Percentiles rank a stretch among this genome's conserved stretches.
phyloP scores from a whole-genome alignment of 2,329 filamentous ascomycete species.

The Penicillium glabrum region DNA sequence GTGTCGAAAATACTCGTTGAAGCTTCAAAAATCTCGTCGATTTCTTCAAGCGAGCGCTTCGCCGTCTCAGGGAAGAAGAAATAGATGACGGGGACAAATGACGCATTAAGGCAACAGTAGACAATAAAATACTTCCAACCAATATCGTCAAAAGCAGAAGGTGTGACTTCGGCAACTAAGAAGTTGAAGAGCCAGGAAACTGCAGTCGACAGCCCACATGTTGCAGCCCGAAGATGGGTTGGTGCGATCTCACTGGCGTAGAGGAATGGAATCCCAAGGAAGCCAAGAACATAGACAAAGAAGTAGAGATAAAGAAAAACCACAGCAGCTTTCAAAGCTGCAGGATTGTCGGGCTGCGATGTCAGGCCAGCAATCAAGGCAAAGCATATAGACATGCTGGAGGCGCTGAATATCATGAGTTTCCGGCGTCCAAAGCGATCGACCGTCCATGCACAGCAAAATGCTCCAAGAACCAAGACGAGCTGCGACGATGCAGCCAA shows the following conservation, averaged over 20 bases:
- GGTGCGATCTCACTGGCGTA: conserved; percentile 15
- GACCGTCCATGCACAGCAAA: conserved; percentile 12
- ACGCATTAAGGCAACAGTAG: not conserved
- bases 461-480: no score
- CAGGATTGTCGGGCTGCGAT: conserved; percentile 3
- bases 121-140: conserved; percentile 17
- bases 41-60: not conserved
- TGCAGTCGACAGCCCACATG: conserved; percentile 13
- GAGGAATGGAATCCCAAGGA: conserved; percentile 13
- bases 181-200: conserved; percentile 18
- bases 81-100: no score
- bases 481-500: no score
- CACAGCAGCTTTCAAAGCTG: conserved; percentile 10
- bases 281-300: conserved; percentile 16
- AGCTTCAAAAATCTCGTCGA: no score
- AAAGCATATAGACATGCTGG: conserved; percentile 12
- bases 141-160: conserved; percentile 12
- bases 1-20: no score
- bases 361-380: conserved; percentile 8
- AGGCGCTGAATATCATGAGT: conserved; percentile 24
- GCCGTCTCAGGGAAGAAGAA: no score
- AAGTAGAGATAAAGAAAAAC: conserved; percentile 13
- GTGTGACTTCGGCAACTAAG: conserved; percentile 17
- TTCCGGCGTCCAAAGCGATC: conserved; percentile 34
- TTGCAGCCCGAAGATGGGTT: conserved; percentile 11